These are phyloP conservation scores for Epichloe coenophiala DNA, from an alignment of 2,329 filamentous ascomycete species.

Conservation along the genomic window DNA sequence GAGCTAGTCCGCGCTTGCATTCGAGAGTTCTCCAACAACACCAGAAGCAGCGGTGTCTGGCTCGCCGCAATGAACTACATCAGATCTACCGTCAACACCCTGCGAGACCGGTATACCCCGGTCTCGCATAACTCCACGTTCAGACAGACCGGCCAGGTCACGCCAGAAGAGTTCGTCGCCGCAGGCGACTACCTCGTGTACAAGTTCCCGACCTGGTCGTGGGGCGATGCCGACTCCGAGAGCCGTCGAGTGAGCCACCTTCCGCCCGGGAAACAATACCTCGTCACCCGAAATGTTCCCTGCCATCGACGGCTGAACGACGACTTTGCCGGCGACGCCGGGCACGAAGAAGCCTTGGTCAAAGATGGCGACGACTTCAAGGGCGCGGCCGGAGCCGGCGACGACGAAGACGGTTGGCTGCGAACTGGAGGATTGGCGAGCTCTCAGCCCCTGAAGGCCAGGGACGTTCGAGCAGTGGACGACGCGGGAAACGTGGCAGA, in stretches of 20 bases:
- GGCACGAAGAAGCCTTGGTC: constrained; percentile 75
- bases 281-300: constrained; percentile 87
- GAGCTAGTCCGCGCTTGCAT: too few relatives aligned
- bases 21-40: too few relatives aligned
- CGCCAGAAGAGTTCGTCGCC: constrained; percentile 88
- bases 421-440: constrained; percentile 69
- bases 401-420: constrained; percentile 81
- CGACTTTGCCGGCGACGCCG: constrained; percentile 80
- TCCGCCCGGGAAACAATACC: constrained; percentile 82
- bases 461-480: constrained; percentile 77
- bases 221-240: constrained; percentile 77
- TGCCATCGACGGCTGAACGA: constrained; percentile 86
- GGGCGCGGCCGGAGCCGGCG: constrained; percentile 29
- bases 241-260: constrained; percentile 69
- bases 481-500: constrained; percentile 79
- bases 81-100: constrained; percentile 81
- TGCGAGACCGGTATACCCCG: constrained; percentile 83
- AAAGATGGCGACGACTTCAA: constrained; percentile 58
- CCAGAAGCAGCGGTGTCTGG: constrained; percentile 8
- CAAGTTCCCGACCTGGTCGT: constrained; percentile 98
- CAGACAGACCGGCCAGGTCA: constrained; percentile 86
- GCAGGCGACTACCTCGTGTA: constrained; percentile 96
- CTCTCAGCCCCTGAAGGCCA: constrained; percentile 61
- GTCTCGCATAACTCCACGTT: constrained; percentile 87
- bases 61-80: constrained; percentile 64